Conservation (phyloP, 257 asterid genomes). For the Solanum piurae region DNA sequence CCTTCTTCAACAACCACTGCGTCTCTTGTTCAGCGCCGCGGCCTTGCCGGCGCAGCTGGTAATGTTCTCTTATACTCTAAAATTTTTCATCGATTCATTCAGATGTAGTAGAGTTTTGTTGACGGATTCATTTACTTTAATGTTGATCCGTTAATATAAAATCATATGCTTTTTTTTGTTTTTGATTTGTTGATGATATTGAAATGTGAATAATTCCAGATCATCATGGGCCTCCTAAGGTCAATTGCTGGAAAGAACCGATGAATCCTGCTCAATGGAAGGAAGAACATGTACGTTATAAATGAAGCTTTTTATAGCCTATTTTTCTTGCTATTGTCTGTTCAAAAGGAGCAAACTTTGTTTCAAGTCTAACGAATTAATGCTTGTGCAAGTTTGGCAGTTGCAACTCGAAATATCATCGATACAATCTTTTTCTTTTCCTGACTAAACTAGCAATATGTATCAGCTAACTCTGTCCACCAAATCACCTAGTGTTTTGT, state of each 20-base stretch:
- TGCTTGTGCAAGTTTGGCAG: not conserved
- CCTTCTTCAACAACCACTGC: not conserved
- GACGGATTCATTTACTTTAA: not conserved
- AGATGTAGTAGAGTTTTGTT: not conserved
- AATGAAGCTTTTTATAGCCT: not conserved
- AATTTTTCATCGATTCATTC: not conserved
- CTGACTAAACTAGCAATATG: not conserved
- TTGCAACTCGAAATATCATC: not conserved
- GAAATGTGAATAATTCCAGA: not conserved
- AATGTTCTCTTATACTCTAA: not conserved
- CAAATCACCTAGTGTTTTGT: not conserved
- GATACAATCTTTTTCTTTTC: not conserved
- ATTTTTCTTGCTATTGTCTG: not conserved
- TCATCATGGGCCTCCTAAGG: not conserved
- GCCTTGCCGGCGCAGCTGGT: not conserved
- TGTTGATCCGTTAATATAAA: not conserved
- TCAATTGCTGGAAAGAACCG: not conserved
- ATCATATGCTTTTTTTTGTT: not conserved
- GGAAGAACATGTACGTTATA: slow-evolving; percentile 1
- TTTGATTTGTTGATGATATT: not conserved
- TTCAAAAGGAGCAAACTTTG: not conserved
- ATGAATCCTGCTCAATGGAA: slow-evolving; percentile 1
- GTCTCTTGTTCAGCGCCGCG: not conserved
- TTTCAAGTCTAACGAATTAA: not conserved
- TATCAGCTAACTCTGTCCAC: not conserved